A percentile compares a stretch with the other conserved stretches of the same genome.
phyloP scores from a whole-genome alignment of 1,284 basidiomycete species.

The Leucocoprinus gongylophorus region DNA sequence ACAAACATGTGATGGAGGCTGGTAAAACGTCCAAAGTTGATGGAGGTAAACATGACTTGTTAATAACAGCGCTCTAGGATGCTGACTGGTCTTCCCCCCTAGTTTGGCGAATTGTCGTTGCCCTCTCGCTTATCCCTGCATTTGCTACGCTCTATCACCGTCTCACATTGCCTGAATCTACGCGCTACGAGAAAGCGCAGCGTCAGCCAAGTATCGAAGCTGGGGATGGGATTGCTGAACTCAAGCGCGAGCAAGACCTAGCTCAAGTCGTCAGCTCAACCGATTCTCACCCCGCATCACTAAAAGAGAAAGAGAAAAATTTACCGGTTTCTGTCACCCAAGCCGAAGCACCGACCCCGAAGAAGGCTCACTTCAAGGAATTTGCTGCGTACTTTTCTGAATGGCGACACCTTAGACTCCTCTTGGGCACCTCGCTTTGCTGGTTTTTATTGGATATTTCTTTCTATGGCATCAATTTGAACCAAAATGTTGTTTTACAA shows the following conservation, averaged over 20 bases:
- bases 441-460: constrained; percentile 41
- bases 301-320: neutral
- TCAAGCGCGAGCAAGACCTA: constrained; percentile 31
- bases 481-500: constrained; percentile 67
- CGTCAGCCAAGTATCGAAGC: constrained; percentile 24
- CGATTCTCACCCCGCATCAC: neutral
- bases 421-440: constrained; percentile 34
- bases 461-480: constrained; percentile 76
- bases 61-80: neutral
- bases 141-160: constrained; percentile 57
- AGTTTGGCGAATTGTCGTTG: constrained; percentile 33
- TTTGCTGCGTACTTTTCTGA: constrained; percentile 37
- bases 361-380: constrained; percentile 35
- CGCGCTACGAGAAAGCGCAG: constrained; percentile 44
- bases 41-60: constrained; percentile 40
- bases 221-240: constrained; percentile 28
- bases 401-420: constrained; percentile 35
- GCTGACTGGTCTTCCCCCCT: neutral
- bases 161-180: constrained; percentile 66
- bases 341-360: constrained; percentile 18
- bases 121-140: constrained; percentile 36
- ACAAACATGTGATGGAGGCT: constrained; percentile 53
- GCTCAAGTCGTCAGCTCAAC: constrained; percentile 6
- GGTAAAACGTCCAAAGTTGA: constrained; percentile 57
- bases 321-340: constrained; percentile 5